Base-by-base conservation (phyloP, 192 early-diverging fungal species). In the Coemansia umbellata region DNA sequence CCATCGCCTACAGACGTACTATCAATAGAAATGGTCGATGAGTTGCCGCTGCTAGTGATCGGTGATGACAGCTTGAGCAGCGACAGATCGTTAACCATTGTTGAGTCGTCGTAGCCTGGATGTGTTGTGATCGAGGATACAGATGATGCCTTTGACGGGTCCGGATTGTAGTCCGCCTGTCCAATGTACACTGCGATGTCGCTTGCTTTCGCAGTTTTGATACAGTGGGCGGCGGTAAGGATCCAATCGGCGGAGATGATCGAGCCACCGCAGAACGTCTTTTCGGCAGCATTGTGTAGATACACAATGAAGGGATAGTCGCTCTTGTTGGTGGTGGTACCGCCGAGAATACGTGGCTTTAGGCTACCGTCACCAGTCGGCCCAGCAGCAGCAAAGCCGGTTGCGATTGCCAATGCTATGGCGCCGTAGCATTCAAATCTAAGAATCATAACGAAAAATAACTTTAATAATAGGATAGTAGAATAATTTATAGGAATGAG, bases 161-260 rank as follows among this genome's bases (percentile, higher is more conserved):
- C 65, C 4, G 63, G 58, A 36, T 41, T 57, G 54, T 72, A 73
- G 9, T 64, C 37, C 13, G 33, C 36, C 31, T 61, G 39, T 19
- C 76, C 76, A 15, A 78, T 44, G 43, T 52, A 70, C 19, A 78
- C 64, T 0, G 18, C 19, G 24, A 78, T 55, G 15, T 78, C 60
- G 37, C 11, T 45, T 8, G 31, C 28, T 0, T 45, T 37, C 1
- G 68, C 61, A 2, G 41, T 26, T 35, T 73, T 74, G 50, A 81
- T 69, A 39, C 79, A 81, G 49, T 81, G 79, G 0, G 74, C 79
- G 13, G 79, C 79, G 7, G 79, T 81, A 22, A 81, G 40, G 19
- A 81, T 60, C 70, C 69, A 74, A 17, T 66, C 39, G 17, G 58
- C 49, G 22, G 66, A 66, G 24, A 81, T 55, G 43, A 81, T 67